These are phyloP conservation scores for Neurospora sp. DNA, from an alignment of 495 filamentous ascomycete species.

Conservation along the genomic window DNA sequence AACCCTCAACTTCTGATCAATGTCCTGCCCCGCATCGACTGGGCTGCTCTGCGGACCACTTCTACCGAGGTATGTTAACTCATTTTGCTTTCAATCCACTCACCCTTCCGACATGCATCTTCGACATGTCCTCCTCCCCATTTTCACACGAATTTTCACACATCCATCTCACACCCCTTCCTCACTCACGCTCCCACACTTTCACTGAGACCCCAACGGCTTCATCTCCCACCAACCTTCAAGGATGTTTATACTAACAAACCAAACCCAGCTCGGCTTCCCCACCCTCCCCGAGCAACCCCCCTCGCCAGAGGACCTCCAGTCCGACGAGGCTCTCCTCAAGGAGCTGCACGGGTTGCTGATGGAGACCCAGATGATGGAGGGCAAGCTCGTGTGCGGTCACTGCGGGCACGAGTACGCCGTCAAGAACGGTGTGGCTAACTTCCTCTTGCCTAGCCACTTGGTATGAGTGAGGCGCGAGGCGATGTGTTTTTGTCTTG, in stretches of 20 bases:
- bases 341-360: constrained; percentile 73
- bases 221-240: background rate
- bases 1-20: constrained; percentile 71
- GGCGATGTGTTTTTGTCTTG: background rate
- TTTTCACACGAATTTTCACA: background rate
- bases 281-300: constrained; percentile 56
- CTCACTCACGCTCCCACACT: background rate
- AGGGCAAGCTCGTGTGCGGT: constrained; percentile 82
- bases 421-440: constrained; percentile 89
- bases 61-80: constrained; percentile 61
- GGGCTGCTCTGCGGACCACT: constrained; percentile 63
- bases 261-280: constrained; percentile 64
- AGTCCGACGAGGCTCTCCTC: constrained; percentile 53
- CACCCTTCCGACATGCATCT: background rate
- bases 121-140: background rate
- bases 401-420: constrained; percentile 88
- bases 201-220: background rate
- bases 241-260: background rate
- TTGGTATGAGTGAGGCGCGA: constrained; percentile 45
- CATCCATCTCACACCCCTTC: background rate
- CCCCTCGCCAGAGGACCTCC: constrained; percentile 50
- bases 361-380: constrained; percentile 79
- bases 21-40: constrained; percentile 79
- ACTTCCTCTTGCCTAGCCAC: constrained; percentile 90
- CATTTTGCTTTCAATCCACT: constrained; percentile 2